These are phyloP conservation scores for Dinochytrium kinnereticum DNA, from an alignment of 371 early-diverging fungal genomes.

Conservation along the genomic window DNA sequence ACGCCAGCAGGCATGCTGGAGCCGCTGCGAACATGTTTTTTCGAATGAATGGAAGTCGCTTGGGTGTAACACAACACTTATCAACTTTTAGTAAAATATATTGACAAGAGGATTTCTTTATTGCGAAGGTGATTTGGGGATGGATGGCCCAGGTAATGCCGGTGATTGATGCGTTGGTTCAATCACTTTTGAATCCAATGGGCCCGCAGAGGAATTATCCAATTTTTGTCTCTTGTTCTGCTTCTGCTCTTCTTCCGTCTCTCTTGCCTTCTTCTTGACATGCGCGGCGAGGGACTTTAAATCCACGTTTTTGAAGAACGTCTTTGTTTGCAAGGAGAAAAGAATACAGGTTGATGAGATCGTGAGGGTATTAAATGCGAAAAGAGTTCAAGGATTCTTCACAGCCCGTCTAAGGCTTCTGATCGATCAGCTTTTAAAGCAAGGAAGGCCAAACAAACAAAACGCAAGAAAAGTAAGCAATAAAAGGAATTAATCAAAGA, in stretches of 20 bases:
- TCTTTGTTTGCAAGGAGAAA: too few species aligned
- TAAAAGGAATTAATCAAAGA: neutral
- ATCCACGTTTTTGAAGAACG: constrained; percentile 11
- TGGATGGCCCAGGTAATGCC: too few species aligned
- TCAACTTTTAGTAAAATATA: too few species aligned
- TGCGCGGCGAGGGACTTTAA: neutral
- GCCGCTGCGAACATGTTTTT: too few species aligned
- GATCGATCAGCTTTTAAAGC: too few species aligned
- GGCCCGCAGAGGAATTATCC: neutral
- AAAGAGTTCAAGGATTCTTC: neutral
- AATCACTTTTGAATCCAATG: neutral
- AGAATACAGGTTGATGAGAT: too few species aligned
- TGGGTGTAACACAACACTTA: too few species aligned
- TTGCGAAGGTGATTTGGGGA: too few species aligned
- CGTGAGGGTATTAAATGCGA: neutral
- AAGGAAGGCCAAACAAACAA: neutral
- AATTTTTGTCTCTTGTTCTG: neutral
- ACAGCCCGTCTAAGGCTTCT: too few species aligned
- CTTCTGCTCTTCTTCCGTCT: neutral
- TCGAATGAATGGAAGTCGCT: too few species aligned
- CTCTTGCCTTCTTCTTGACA: constrained; percentile 10
- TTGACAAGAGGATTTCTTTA: too few species aligned
- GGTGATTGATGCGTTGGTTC: too few species aligned
- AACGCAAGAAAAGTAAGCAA: neutral
- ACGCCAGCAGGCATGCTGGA: constrained; percentile 13